Percentiles rank a stretch among this genome's conserved stretches.
These are phyloP conservation scores for Mortierella alpina DNA, from an alignment of 192 early-diverging fungal species.

Conservation along the genomic window DNA sequence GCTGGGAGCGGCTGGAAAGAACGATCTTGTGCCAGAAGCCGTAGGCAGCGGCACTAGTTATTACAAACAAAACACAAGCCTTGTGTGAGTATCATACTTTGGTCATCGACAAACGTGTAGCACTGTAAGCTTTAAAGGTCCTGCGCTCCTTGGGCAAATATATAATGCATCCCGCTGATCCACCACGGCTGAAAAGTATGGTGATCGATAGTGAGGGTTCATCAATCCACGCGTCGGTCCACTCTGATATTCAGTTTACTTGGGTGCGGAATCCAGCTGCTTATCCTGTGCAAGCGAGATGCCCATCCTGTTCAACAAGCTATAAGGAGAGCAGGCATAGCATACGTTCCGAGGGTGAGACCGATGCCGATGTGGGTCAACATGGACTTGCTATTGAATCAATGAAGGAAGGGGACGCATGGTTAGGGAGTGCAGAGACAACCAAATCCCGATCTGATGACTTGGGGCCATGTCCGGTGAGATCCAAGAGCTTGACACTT, in stretches of 20 bases:
- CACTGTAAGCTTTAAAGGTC: too few species aligned
- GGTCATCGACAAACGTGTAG: too few species aligned
- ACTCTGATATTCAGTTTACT: too few species aligned
- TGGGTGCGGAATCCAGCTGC: too few species aligned
- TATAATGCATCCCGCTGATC: too few species aligned
- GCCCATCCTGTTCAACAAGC: neutral
- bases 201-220: too few species aligned
- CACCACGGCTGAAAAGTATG: too few species aligned
- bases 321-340: neutral
- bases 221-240: too few species aligned
- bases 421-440: neutral
- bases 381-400: slow-evolving; percentile 28
- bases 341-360: slow-evolving; percentile 32
- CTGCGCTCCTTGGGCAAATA: too few species aligned
- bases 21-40: slow-evolving; percentile 17
- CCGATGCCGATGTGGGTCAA: slow-evolving; percentile 24
- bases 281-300: too few species aligned
- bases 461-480: neutral
- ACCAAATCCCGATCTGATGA: neutral
- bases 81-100: neutral
- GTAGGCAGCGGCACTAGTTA: slow-evolving; percentile 6
- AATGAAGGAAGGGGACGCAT: neutral
- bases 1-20: neutral
- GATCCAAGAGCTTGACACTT: neutral
- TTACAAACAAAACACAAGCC: neutral